phyloP scores from a whole-genome alignment of 176 grass and related monocot genomes.

The Hordeum marinum region DNA sequence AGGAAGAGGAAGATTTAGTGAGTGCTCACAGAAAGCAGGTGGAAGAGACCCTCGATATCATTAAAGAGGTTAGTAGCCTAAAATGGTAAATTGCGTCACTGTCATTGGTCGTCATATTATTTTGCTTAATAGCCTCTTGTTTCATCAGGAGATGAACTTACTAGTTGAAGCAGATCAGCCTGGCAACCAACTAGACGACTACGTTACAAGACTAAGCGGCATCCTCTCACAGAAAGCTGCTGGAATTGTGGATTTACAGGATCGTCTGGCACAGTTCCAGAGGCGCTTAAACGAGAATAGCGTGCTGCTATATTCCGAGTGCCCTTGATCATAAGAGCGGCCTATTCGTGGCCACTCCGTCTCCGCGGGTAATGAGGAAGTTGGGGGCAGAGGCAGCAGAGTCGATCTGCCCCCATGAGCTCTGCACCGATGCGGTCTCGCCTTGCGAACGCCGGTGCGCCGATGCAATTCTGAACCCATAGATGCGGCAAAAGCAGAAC shows the following conservation, averaged over 20 bases:
- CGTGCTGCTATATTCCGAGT: conserved; percentile 58
- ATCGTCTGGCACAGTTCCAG: conserved; percentile 75
- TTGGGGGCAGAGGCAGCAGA: not conserved
- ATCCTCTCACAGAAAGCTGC: conserved; percentile 88
- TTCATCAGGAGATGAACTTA: conserved; percentile 81
- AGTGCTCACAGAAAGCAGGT: conserved; percentile 86
- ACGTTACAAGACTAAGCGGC: conserved; percentile 57
- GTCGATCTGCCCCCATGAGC: not conserved
- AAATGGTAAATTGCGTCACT: not conserved
- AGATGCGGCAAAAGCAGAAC: conserved; percentile 14
- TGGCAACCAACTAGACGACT: conserved; percentile 79
- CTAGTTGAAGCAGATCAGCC: conserved; percentile 77
- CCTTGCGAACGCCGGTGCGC: not conserved
- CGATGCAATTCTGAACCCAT: not conserved
- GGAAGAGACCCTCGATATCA: conserved; percentile 85
- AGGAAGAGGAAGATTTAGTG: conserved; percentile 96
- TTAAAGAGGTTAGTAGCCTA: conserved; percentile 50
- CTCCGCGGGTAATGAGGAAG: conserved; percentile 8
- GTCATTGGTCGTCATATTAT: not conserved
- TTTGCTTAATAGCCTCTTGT: conserved; percentile 21
- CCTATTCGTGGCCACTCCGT: not conserved
- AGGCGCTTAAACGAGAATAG: conserved; percentile 65
- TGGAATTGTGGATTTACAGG: conserved; percentile 68
- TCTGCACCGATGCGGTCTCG: not conserved
- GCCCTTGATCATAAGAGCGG: conserved; percentile 35